Evolutionary conservation across 2,329 filamentous ascomycete genomes (phyloP).

Genomic region (Oidium heveae): DNA sequence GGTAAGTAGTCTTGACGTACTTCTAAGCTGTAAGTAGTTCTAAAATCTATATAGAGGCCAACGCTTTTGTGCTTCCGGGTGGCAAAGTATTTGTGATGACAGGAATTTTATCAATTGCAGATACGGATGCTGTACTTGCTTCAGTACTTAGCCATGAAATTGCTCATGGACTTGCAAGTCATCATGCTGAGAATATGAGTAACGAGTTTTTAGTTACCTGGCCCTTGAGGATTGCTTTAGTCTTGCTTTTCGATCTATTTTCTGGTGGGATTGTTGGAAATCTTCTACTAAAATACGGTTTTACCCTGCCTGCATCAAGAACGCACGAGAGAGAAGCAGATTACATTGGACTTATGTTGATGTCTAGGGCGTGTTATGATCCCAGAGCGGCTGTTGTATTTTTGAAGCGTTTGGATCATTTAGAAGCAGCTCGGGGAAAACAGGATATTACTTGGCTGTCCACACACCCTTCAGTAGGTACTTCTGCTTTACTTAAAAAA

Average conservation of each 20-base stretch:
- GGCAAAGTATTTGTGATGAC: constrained; percentile 62
- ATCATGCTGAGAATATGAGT: constrained; percentile 36
- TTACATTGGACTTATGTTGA: constrained; percentile 61
- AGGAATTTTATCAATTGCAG: constrained; percentile 42
- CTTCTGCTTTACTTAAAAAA: not conserved
- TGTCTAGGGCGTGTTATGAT: constrained; percentile 57
- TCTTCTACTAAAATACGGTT: constrained; percentile 28
- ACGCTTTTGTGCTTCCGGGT: constrained; percentile 56
- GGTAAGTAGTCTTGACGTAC: constrained; percentile 13
- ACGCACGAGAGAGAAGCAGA: constrained; percentile 57
- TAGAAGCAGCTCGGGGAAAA: constrained; percentile 16
- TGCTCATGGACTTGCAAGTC: constrained; percentile 47
- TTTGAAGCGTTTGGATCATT: constrained; percentile 37
- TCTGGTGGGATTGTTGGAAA: constrained; percentile 7
- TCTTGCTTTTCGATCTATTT: constrained; percentile 11
- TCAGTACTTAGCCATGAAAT: constrained; percentile 61
- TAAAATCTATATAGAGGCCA: constrained; percentile 18
- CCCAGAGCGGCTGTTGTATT: constrained; percentile 40
- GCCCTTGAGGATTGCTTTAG: constrained; percentile 15
- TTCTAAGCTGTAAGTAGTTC: not conserved
- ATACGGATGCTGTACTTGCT: constrained; percentile 42
- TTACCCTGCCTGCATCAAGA: constrained; percentile 40
- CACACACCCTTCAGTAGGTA: constrained; percentile 46
- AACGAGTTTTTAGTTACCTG: constrained; percentile 15
- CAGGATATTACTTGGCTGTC: constrained; percentile 38